Conservation (phyloP, 2,329 filamentous ascomycete species). For the Curvularia verruculosa region DNA sequence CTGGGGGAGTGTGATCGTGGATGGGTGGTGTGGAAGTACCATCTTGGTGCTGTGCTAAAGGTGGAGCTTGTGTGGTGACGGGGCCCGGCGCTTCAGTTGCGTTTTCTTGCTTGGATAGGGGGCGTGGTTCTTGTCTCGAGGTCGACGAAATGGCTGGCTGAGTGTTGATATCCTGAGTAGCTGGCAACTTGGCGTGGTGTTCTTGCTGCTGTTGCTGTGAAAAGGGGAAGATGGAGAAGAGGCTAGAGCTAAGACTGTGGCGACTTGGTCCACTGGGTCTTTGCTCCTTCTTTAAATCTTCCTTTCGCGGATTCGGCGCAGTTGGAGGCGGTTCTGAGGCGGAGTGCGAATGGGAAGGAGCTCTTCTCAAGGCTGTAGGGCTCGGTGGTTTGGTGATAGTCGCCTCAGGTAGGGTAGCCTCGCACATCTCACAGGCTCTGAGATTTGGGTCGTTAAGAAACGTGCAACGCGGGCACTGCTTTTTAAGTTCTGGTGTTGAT, state of each 20-base stretch:
- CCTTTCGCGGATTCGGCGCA: conserved; percentile 9
- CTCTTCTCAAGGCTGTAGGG: conserved; percentile 21
- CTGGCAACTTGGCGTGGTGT: conserved; percentile 37
- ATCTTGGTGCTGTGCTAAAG: background rate
- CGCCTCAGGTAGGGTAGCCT: conserved; percentile 32
- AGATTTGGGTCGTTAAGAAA: conserved; percentile 45
- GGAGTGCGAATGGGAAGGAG: conserved; percentile 36
- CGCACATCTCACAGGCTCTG: conserved; percentile 43
- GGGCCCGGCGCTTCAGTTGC: background rate
- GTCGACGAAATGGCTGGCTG: conserved; percentile 7
- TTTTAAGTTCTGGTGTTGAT: conserved; percentile 38
- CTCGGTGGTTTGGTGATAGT: conserved; percentile 34
- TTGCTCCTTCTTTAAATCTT: conserved; percentile 14
- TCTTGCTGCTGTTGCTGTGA: conserved; percentile 42
- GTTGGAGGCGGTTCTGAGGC: conserved; percentile 34
- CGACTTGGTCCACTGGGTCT: conserved; percentile 35
- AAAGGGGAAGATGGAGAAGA: conserved; percentile 47
- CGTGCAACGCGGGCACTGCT: conserved; percentile 45
- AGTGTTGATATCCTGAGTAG: conserved; percentile 27
- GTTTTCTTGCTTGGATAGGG: conserved; percentile 7
- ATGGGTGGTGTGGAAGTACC: conserved; percentile 11
- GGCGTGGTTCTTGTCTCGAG: conserved; percentile 1
- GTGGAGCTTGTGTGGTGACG: background rate
- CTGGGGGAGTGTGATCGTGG: conserved; percentile 8
- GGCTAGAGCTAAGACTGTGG: conserved; percentile 42